These are phyloP conservation scores for Pythium volutum DNA, from an alignment of 352 stramenopile species.

Conservation along the genomic window DNA sequence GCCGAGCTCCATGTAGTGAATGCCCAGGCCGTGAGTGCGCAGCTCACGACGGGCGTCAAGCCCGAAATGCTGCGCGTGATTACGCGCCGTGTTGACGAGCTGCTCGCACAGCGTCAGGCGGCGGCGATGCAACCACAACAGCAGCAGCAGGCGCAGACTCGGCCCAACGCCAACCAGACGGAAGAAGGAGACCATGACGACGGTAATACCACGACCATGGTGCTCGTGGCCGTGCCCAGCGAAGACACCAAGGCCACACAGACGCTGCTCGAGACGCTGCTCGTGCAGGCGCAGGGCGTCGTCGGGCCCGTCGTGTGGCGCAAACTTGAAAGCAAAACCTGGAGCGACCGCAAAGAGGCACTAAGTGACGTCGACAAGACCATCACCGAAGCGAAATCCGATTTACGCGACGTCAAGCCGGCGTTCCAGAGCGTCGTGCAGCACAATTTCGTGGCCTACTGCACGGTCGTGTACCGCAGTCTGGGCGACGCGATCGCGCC, in stretches of 20 bases:
- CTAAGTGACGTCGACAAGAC: constrained; percentile 68
- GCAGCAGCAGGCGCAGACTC: constrained; percentile 19
- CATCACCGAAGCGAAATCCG: constrained; percentile 66
- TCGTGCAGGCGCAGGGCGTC: constrained; percentile 38
- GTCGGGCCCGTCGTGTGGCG: constrained; percentile 67
- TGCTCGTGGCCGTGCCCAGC: constrained; percentile 34
- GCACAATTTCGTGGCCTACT: constrained; percentile 62
- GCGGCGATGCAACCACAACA: constrained; percentile 41
- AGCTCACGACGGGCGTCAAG: constrained; percentile 45
- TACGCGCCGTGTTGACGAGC: constrained; percentile 68
- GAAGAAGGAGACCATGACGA: constrained; percentile 42
- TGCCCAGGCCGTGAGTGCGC: constrained; percentile 33
- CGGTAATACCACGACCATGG: constrained; percentile 23
- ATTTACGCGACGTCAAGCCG: constrained; percentile 62
- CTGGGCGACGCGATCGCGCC: constrained; percentile 68
- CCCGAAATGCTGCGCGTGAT: constrained; percentile 78
- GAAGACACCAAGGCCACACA: constrained; percentile 53
- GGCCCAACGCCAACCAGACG: constrained; percentile 39
- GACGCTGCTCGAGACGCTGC: constrained; percentile 39
- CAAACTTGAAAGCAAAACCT: constrained; percentile 81
- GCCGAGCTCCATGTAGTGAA: constrained; percentile 50
- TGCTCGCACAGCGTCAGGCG: constrained; percentile 36
- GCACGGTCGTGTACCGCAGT: constrained; percentile 51
- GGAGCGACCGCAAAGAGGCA: constrained; percentile 82
- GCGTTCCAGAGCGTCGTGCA: constrained; percentile 61